Evolutionary conservation across 2,329 filamentous ascomycete genomes (phyloP), one percentile per base, ranked within the genome.

Genomic region (Cucurbitaria berberidis): DNA sequence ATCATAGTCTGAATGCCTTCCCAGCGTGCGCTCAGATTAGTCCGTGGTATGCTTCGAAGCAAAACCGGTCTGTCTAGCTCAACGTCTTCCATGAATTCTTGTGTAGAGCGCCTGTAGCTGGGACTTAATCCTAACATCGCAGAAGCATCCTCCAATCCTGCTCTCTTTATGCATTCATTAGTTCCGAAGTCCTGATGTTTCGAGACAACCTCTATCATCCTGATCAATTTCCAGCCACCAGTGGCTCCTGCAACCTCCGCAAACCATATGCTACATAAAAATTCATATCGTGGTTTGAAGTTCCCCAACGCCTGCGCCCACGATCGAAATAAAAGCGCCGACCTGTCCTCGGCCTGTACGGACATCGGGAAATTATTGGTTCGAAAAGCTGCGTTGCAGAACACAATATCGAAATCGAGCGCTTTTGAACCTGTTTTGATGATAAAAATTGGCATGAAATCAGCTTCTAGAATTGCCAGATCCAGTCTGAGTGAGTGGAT

Each of bases 1-100:
- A 73, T 70, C 68, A 72, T 73, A 0, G 59, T 66, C 32, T 68
- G 64, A 11, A 73, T 45, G 6, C 62, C 61, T 41, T 68, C 64
- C 66, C 64, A 69, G 13, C 63, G 59, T 2, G 64, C 65, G 16
- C 44, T 50, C 5, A 68, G 47, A 29, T 67, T 62, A 3, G 52
- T 51, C 7, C 39, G 56, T 2, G 61, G 59, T 1, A 65, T 22
- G 0, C 35, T 55, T 1, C 43, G 36, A 6, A 51, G 24, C 19
- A 57, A 45, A 0, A 50, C 18, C 3, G 30, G 26, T 18, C 41
- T 51, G 9, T 56, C 44, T 15, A 16, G 43, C 27, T 46, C 53
- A 21, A 51, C 34, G 13, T 51, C 47, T 22, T 51, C 47, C 6
- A 59, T 16, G 4, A 52, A 19, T 29, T 56, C 45, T 34, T 53